phyloP scores from a whole-genome alignment of 129 eudicot species.

The Mikania micrantha region DNA sequence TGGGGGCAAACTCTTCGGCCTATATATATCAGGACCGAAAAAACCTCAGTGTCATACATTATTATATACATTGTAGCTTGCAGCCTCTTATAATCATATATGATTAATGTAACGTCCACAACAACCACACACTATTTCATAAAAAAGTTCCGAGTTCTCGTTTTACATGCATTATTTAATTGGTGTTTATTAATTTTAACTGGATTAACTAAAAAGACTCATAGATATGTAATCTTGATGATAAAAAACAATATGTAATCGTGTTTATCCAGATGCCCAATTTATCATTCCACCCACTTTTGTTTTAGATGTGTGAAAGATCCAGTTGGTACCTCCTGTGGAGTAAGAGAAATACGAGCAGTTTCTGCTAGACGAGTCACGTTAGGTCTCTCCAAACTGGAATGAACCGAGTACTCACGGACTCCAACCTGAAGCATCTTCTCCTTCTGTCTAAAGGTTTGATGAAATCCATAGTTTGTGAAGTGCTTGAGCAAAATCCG shows the following conservation, averaged over 20 bases:
- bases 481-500: slow-evolving; percentile 7
- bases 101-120: too few relatives aligned
- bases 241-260: not conserved
- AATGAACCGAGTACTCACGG: slow-evolving; percentile 34
- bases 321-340: slow-evolving; percentile 39
- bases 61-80: too few relatives aligned
- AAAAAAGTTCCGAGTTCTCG: too few relatives aligned
- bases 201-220: too few relatives aligned
- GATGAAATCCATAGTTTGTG: slow-evolving; percentile 12
- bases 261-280: not conserved
- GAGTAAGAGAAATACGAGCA: slow-evolving; percentile 86
- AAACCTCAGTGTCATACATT: too few relatives aligned
- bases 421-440: slow-evolving; percentile 6
- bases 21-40: slow-evolving; percentile 19
- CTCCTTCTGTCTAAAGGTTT: slow-evolving; percentile 8
- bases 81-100: too few relatives aligned
- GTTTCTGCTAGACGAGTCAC: slow-evolving; percentile 63
- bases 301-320: not conserved
- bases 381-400: slow-evolving; percentile 64
- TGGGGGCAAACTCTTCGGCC: slow-evolving; percentile 94
- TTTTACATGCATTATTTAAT: too few relatives aligned
- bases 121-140: too few relatives aligned
- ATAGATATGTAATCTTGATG: not conserved
- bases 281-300: not conserved
- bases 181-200: too few relatives aligned